Conservation (phyloP, 352 stramenopile genomes). For the Globisporangium okanoganense region DNA sequence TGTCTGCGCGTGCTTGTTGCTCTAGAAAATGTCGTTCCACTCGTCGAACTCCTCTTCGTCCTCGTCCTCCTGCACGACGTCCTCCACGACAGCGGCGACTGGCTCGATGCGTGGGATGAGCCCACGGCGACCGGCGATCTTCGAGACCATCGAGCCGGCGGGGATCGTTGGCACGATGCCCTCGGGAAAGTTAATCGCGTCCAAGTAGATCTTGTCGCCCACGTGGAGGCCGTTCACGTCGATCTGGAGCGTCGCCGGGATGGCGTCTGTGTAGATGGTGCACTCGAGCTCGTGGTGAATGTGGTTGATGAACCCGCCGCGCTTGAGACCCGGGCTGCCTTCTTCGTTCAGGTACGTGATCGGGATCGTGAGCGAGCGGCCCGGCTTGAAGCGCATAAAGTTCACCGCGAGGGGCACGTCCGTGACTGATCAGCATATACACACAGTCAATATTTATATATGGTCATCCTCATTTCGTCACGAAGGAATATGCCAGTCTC, state of each 20-base stretch:
- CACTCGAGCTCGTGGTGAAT: constrained; percentile 85
- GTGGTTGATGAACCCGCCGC: constrained; percentile 92
- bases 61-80: constrained; percentile 58
- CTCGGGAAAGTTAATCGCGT: constrained; percentile 73
- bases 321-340: constrained; percentile 92
- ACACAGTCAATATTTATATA: neutral
- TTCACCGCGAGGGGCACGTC: constrained; percentile 85
- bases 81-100: constrained; percentile 57
- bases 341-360: constrained; percentile 93
- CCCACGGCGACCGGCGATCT: constrained; percentile 83
- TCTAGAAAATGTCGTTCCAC: constrained; percentile 88
- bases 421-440: constrained; percentile 36
- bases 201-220: constrained; percentile 75
- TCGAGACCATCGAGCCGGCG: constrained; percentile 69
- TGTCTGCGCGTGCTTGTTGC: neutral
- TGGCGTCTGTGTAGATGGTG: constrained; percentile 66
- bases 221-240: constrained; percentile 88
- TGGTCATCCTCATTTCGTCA: neutral
- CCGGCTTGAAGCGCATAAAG: constrained; percentile 91
- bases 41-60: constrained; percentile 83
- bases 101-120: constrained; percentile 73
- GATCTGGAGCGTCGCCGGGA: constrained; percentile 73
- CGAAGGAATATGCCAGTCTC: neutral
- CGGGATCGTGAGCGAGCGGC: constrained; percentile 88
- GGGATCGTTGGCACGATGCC: constrained; percentile 64